These are phyloP conservation scores for Jamesozyma hellenica DNA, from an alignment of 805 yeast genomes.

Conservation along the genomic window DNA sequence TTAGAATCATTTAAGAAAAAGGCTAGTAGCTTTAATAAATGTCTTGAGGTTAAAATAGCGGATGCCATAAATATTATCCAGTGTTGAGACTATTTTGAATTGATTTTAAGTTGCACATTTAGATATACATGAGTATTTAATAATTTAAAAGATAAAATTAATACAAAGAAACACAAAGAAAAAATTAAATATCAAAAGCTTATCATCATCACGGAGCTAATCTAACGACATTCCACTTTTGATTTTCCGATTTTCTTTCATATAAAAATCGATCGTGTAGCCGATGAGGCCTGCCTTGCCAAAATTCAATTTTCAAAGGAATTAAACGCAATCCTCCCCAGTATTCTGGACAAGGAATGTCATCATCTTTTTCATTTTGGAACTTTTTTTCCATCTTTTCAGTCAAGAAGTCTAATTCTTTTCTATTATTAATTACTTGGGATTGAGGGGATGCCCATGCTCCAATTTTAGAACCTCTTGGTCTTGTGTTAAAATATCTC, in stretches of 20 bases:
- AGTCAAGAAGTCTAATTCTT: constrained; percentile 49
- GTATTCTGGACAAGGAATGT: constrained; percentile 76
- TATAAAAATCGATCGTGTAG: constrained; percentile 80
- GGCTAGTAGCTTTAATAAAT: constrained; percentile 8
- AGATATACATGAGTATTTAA: not conserved
- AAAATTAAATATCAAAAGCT: not conserved
- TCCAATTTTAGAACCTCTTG: constrained; percentile 85
- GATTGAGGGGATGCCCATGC: constrained; percentile 97
- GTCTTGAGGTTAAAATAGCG: constrained; percentile 8
- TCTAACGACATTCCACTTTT: constrained; percentile 54
- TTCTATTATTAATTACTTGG: constrained; percentile 44
- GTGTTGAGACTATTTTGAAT: not conserved
- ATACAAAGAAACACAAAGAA: not conserved
- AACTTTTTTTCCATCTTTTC: constrained; percentile 44
- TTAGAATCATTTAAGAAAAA: constrained; percentile 6
- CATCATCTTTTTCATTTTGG: constrained; percentile 34
- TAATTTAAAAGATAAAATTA: not conserved
- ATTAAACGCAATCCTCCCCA: constrained; percentile 93
- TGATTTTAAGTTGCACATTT: not conserved
- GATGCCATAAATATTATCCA: constrained; percentile 3
- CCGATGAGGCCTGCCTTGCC: constrained; percentile 91
- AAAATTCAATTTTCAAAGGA: constrained; percentile 86
- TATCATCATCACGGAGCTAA: constrained; percentile 48
- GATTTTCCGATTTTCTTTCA: constrained; percentile 43
- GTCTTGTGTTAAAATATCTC: constrained; percentile 74